Evolutionary conservation across 768 basidiomycete genomes (phyloP), one percentile per base, ranked within the genome.

Genomic region (Inosperma sp.): DNA sequence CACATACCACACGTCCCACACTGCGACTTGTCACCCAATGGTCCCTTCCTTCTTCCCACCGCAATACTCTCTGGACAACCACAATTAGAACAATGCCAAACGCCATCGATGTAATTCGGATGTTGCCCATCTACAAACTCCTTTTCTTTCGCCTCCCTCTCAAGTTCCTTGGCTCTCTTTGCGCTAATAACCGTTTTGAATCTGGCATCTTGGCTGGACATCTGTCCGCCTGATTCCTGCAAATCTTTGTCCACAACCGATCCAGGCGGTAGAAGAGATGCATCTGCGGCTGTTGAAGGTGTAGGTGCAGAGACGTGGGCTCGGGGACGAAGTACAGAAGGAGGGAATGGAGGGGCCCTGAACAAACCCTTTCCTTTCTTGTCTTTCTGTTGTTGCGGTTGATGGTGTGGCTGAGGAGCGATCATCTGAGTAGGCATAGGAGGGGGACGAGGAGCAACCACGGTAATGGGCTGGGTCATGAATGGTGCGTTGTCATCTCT

Each of bases 41-140:
- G 93, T 1, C 94, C 93, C 60, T 94, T 94, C 57, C 92, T 76
- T 54, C 90, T 72, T 2, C 93, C 93, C 35, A 92, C 72, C 3
- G 91, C 89, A 51, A 95, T 83, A 58, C 71, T 81, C 62, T 91
- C 92, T 0, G 93, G 93, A 63, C 88, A 88, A 5, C 93, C 93
- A 59, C 91, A 96, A 62, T 93, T 95, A 16, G 90, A 92, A 63
- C 93, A 97, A 69, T 93, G 90, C 93, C 93, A 96, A 4, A 88
- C 76, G 1, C 89, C 91, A 57, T 93, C 73, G 62, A 93, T 86
- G 59, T 80, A 75, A 63, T 91, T 88, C 31, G 84, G 76, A 60
- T 88, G 88, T 62, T 89, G 87, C 7, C 88, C 86, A 59, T 91
- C 85, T 33, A 83, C 83, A 62, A 83, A 88, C 66, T 88, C 88